Base-by-base conservation (phyloP, 2,329 filamentous ascomycete species). In the Zopfia rhizophila region DNA sequence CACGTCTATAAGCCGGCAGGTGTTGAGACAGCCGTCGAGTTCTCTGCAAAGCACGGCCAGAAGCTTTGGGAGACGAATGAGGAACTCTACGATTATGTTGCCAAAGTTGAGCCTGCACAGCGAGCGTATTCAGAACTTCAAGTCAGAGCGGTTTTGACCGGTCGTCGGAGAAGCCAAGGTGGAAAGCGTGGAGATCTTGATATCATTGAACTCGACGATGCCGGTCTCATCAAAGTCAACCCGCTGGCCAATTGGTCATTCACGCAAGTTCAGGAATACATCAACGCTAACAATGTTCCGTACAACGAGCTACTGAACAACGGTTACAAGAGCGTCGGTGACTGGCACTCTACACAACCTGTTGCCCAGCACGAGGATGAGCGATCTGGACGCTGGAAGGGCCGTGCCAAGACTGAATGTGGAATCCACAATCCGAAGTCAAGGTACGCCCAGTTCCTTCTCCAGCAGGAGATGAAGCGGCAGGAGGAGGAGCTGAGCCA, bases 351-450 rank as follows among this genome's bases (percentile, higher is more conserved):
- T 38, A 99, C 94, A 3, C 88, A 79, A 55, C 92, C 94, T 10
- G 91, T 97, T 51, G 85, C 82, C 54, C 91, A 93, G 48, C 90
- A 90, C 56, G 94, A 99, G 76, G 94, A 97, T 65, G 94, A 99
- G 83, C 88, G 94, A 38, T 89, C 94, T 7, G 94, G 94, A 47
- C 87, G 94, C 60, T 99, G 94, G 94, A 97, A 96, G 82, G 94
- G 94, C 52, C 89, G 91, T 73, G 78, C 82, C 65, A 99, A 99
- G 87, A 95, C 91, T 12, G 94, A 99, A 79, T 99, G 94, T 73
- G 94, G 94, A 35, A 97, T 99, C 68, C 94, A 99, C 84, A 97
- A 97, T 81, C 95, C 94, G 75, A 88, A 92, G 73, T 96, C 90
- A 47, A 87, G 91, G 60, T 99, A 97, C 67, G 89, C 91, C 8